phyloP scores from a whole-genome alignment of 1,284 basidiomycete genomes.

The Mycena sp. region DNA sequence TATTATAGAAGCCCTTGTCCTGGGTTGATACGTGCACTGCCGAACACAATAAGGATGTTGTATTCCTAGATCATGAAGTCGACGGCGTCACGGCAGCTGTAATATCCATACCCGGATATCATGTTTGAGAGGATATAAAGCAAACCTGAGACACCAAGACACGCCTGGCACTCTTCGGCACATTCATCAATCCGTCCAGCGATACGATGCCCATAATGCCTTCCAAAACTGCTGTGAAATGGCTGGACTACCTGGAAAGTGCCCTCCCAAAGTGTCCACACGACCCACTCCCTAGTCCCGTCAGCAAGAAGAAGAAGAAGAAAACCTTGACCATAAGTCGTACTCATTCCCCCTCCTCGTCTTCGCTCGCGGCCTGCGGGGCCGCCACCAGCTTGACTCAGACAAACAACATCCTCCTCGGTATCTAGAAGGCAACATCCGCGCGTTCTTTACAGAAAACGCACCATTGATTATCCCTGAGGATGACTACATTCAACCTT shows the following conservation, averaged over 20 bases:
- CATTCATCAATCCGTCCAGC: no score
- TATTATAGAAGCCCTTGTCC: no score
- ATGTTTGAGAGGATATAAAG: no score
- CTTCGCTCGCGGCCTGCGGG: neutral
- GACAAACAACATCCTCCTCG: neutral
- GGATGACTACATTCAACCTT: slow-evolving; percentile 1
- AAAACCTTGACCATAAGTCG: neutral
- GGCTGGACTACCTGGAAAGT: neutral
- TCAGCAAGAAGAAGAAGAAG: neutral
- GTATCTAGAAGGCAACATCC: neutral
- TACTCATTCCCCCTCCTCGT: neutral
- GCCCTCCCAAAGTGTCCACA: neutral
- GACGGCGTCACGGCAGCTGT: no score
- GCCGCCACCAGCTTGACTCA: neutral
- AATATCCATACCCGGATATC: no score
- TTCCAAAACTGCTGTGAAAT: neutral
- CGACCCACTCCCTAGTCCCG: neutral
- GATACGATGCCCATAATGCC: no score
- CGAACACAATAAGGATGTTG: no score
- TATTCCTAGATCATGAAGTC: no score
- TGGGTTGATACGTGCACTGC: no score
- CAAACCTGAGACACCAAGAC: no score
- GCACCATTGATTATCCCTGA: neutral
- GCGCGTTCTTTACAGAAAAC: neutral
- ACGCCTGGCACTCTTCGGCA: no score